Base-by-base conservation (phyloP, 1,284 basidiomycete species). In the Anthracocystis panici-leucophaei region DNA sequence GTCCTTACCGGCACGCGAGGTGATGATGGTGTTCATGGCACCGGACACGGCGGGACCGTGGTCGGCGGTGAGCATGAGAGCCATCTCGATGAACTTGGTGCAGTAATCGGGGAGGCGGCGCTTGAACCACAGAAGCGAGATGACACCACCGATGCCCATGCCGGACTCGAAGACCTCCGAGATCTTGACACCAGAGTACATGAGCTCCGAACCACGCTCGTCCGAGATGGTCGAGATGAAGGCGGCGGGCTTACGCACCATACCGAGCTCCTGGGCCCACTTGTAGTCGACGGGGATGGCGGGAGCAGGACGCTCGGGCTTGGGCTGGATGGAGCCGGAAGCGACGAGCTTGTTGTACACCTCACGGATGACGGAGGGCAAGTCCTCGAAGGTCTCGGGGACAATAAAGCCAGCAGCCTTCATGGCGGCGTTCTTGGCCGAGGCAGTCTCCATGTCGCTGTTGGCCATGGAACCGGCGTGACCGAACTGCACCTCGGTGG, bases 181-280 rank as follows among this genome's bases (percentile, higher is more conserved):
- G 87, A 99, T 99, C 82, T 93, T 92, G 94, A 99, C 98, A 82
- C 97, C 97, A 67, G 95, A 94, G 88, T 99, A 99, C 85, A 99
- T 88, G 72, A 99, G 90, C 89, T 99, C 97, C 86, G 97, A 95
- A 4, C 96, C 96, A 85, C 96, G 93, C 89, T 99, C 97, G 88
- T 99, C 97, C 66, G 95, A 97, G 87, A 99, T 99, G 79, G 97
- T 98, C 57, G 95, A 97, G 89, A 99, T 98, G 90, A 99, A 99
- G 14, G 96, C 95, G 48, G 96, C 95, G 44, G 96, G 96, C 89
- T 98, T 98, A 85, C 96, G 92, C 87, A 99, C 95, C 86, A 98
- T 91, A 66, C 96, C 96, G 65, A 98, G 92, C 88, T 98, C 96
- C 89, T 88, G 86, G 48, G 96, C 96, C 96, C 96, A 98, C 89